Base-by-base conservation (phyloP, 2,329 filamentous ascomycete genomes). In the Beauveria rudraprayagi region DNA sequence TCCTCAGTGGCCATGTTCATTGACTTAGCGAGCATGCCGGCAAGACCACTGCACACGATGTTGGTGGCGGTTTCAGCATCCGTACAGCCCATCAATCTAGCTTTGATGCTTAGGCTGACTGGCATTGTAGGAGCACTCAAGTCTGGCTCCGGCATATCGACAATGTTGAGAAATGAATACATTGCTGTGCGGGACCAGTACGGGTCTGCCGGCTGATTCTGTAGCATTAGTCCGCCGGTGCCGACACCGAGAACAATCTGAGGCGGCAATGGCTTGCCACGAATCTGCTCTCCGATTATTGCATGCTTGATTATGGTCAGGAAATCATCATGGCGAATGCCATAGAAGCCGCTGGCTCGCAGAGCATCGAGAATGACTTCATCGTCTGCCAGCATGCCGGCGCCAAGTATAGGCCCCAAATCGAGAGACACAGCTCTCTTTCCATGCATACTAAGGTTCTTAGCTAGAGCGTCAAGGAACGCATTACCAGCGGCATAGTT, bases 401-500 rank as follows among this genome's bases (percentile, higher is more conserved):
- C 80, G 5, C 78, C 80, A 11, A 83, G 74, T 11, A 83, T 74
- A 0, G 81, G 79, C 0, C 80, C 80, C 1, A 83, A 72, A 64
- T 82, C 80, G 43, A 83, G 71, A 6, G 80, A 80, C 1, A 78
- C 73, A 5, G 77, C 77, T 58, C 70, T 72, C 30, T 70, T 69
- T 6, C 70, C 74, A 5, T 65, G 59, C 0, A 68, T 67, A 10
- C 69, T 68, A 47, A 70, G 67, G 57, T 72, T 69, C 6, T 68
- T 69, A 0, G 79, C 78, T 22, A 83, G 72, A 0, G 78, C 75
- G 56, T 83, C 80, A 55, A 80, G 73, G 65, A 79, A 81, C 53
- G 71, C 72, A 65, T 83, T 83, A 5, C 79, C 82, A 0, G 82
- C 81, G 2, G 81, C 78, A 63, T 86, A 86, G 68, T 83, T 84